Base-by-base conservation (phyloP, 768 basidiomycete genomes). In the Ephemerocybe angulata region DNA sequence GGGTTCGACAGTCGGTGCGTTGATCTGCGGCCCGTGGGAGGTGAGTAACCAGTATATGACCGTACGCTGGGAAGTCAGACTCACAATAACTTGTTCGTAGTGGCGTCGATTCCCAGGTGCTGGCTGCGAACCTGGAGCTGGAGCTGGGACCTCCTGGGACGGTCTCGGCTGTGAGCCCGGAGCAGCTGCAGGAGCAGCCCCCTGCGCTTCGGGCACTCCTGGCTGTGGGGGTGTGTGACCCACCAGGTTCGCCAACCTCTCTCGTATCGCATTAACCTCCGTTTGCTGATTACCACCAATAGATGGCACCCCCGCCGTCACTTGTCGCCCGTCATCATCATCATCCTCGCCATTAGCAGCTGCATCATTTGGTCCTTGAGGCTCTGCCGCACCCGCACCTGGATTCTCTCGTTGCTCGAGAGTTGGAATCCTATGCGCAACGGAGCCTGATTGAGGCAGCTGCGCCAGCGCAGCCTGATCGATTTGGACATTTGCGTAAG, bases 21-120 rank as follows among this genome's bases (percentile, higher is more conserved):
- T 58, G 2, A 64, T 21, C 25, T 58, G 56, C 8, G 57, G 24
- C n/a, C n/a, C n/a, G n/a, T n/a, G n/a, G n/a, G n/a, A n/a, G n/a
- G n/a, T n/a, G n/a, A n/a, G n/a, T n/a, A 2, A 56, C n/a, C 7
- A 10, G 8, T 10, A 24, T 24, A 10, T 17, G n/a, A 17, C 8
- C 21, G 15, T n/a, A n/a, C n/a, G n/a, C 22, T 24, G 42, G 8
- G 22, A 24, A n/a, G 7, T 43, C 8, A 24, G 10, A 43, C 42
- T 17, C 22, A 43, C 42, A 10, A 43, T 24, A 11, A 11, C 42
- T 43, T 43, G 22, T 19, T 43, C 42, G 21, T 43, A 43, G n/a
- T n/a, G n/a, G n/a, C n/a, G n/a, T n/a, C n/a, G n/a, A n/a, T n/a
- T n/a, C n/a, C n/a, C n/a, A n/a, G n/a, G n/a, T n/a, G n/a, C n/a